A percentile compares a stretch with the other conserved stretches of the same genome.
Conservation (phyloP, 2,329 filamentous ascomycete genomes). For the Aureobasidium subglaciale region DNA sequence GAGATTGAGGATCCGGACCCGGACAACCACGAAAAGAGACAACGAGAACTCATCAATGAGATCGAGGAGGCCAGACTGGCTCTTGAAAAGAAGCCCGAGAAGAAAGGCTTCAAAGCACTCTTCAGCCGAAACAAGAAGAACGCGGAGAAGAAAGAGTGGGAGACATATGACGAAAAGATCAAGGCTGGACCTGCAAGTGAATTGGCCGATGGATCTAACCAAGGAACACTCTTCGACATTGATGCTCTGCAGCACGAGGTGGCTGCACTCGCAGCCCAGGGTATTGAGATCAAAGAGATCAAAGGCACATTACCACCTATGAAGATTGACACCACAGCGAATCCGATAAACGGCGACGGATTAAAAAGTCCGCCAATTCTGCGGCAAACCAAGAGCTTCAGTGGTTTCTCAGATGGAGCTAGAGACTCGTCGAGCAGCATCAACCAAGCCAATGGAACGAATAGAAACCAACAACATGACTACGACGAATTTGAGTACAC, state of each 20-base stretch:
- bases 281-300: conserved; percentile 74
- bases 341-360: conserved; percentile 2
- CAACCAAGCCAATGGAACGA: not conserved
- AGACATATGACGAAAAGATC: conserved; percentile 73
- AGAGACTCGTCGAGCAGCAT: conserved; percentile 13
- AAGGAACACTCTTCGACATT: conserved; percentile 77
- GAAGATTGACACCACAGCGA: conserved; percentile 52
- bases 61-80: conserved; percentile 90
- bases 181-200: conserved; percentile 37
- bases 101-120: conserved; percentile 60
- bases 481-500: conserved; percentile 32
- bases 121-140: conserved; percentile 77
- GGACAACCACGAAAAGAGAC: conserved; percentile 79
- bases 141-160: conserved; percentile 79
- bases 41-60: conserved; percentile 90
- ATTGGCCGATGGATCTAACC: conserved; percentile 40
- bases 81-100: conserved; percentile 69
- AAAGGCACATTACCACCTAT: conserved; percentile 85
- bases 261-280: conserved; percentile 70
- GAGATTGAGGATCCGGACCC: conserved; percentile 98
- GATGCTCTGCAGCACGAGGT: conserved; percentile 70
- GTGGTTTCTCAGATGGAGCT: conserved; percentile 9
- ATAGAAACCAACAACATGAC: conserved; percentile 19
- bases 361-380: conserved; percentile 21
- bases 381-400: conserved; percentile 43